phyloP scores from a whole-genome alignment of 495 filamentous ascomycete genomes.

The Penicillium parvum region DNA sequence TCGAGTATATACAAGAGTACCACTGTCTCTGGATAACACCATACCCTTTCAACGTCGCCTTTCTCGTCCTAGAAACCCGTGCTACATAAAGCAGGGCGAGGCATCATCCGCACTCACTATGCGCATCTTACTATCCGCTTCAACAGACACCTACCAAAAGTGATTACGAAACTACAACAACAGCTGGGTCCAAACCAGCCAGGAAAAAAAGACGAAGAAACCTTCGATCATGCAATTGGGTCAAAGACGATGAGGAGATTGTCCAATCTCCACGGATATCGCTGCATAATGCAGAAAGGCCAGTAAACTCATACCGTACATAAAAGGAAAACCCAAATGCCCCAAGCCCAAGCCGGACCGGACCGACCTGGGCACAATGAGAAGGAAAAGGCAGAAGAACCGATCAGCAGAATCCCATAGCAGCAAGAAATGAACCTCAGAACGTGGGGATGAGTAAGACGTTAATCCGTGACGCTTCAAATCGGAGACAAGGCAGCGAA shows the following conservation, averaged over 20 bases:
- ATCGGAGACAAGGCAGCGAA: constrained; percentile 15
- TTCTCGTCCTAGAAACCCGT: background rate
- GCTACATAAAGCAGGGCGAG: background rate
- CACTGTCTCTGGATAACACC: constrained; percentile 24
- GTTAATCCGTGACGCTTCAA: constrained; percentile 32
- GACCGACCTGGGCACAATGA: constrained; percentile 12
- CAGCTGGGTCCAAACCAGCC: background rate
- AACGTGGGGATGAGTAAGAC: constrained; percentile 23
- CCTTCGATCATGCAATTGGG: constrained; percentile 37
- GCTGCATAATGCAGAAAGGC: constrained; percentile 34
- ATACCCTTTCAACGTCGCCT: constrained; percentile 20
- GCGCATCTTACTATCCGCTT: too few species aligned
- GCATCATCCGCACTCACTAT: too few species aligned
- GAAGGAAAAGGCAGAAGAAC: constrained; percentile 10
- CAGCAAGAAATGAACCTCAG: constrained; percentile 12
- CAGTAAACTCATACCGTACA: constrained; percentile 27
- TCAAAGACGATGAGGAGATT: constrained; percentile 28
- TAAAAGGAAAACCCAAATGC: constrained; percentile 20
- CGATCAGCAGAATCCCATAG: constrained; percentile 16
- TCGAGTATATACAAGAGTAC: constrained; percentile 36
- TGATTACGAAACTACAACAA: background rate
- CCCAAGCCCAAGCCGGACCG: constrained; percentile 15
- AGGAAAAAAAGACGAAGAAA: constrained; percentile 20
- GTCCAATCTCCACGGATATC: constrained; percentile 34
- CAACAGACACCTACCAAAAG: too few species aligned